phyloP scores from a whole-genome alignment of 2,329 filamentous ascomycete species.

The Cladosporium sp. region DNA sequence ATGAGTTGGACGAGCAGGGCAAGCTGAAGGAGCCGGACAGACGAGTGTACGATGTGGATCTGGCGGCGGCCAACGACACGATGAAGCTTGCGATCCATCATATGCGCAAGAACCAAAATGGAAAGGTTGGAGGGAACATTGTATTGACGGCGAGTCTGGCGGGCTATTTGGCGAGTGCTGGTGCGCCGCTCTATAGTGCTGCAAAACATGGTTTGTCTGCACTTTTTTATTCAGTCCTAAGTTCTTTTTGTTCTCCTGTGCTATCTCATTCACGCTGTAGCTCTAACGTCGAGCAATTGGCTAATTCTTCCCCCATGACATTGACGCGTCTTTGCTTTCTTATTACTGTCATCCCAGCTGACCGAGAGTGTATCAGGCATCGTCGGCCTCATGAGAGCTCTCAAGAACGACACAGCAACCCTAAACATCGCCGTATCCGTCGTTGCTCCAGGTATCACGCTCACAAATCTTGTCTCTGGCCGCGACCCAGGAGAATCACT shows the following conservation, averaged over 20 bases:
- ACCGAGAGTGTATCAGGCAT: constrained; percentile 30
- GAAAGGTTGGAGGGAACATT: constrained; percentile 45
- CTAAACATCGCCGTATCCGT: constrained; percentile 48
- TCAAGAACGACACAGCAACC: constrained; percentile 51
- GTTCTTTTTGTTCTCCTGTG: background rate
- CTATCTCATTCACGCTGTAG: background rate
- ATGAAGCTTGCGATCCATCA: constrained; percentile 52
- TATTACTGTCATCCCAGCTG: background rate
- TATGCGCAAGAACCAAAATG: constrained; percentile 40
- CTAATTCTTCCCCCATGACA: no score
- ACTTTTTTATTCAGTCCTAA: background rate
- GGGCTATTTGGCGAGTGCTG: constrained; percentile 51
- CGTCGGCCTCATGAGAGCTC: constrained; percentile 51
- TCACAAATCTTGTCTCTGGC: constrained; percentile 47
- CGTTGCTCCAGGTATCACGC: constrained; percentile 51
- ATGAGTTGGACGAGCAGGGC: constrained; percentile 43
- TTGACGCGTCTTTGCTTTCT: background rate
- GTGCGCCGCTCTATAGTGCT: constrained; percentile 50
- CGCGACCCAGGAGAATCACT: constrained; percentile 37
- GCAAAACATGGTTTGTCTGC: constrained; percentile 47
- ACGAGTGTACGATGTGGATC: constrained; percentile 47
- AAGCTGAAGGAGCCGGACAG: constrained; percentile 49
- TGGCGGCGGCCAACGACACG: constrained; percentile 49
- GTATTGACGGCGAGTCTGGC: constrained; percentile 52
- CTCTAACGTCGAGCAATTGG: background rate